Evolutionary conservation across 805 yeast species (phyloP).

Genomic region (Ogataea dorogensis): DNA sequence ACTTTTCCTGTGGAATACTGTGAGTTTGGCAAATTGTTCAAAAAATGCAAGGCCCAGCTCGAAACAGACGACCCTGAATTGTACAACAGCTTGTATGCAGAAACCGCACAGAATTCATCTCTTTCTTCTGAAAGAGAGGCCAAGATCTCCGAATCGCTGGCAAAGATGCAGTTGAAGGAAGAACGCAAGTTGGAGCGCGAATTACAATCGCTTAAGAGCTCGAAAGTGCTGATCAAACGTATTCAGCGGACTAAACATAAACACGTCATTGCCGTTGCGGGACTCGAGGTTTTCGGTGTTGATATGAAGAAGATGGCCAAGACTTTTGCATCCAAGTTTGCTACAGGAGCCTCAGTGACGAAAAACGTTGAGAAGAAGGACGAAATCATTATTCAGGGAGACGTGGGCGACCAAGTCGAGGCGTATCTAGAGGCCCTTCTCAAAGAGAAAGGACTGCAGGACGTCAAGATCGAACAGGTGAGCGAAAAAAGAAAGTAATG

Average conservation of each 20-base stretch:
- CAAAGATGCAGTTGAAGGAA: conserved; percentile 82
- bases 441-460: conserved; percentile 77
- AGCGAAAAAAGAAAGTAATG: conserved; percentile 79
- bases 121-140: conserved; percentile 76
- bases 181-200: conserved; percentile 85
- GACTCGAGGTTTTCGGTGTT: conserved; percentile 83
- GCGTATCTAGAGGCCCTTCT: conserved; percentile 66
- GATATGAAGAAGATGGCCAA: conserved; percentile 90
- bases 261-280: conserved; percentile 80
- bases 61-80: conserved; percentile 55
- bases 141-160: conserved; percentile 75
- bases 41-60: conserved; percentile 84
- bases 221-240: conserved; percentile 79
- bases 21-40: conserved; percentile 81
- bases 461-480: conserved; percentile 84
- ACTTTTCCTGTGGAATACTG: conserved; percentile 88
- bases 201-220: conserved; percentile 69
- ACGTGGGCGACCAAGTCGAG: conserved; percentile 88
- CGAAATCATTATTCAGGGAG: conserved; percentile 91
- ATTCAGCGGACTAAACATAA: conserved; percentile 89
- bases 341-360: conserved; percentile 92
- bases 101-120: conserved; percentile 47
- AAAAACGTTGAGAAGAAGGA: conserved; percentile 90
- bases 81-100: conserved; percentile 59
- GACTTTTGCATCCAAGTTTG: conserved; percentile 89